These are phyloP conservation scores for Gracilariopsis chorda DNA, from an alignment of 23 red algal genomes.

Conservation along the genomic window DNA sequence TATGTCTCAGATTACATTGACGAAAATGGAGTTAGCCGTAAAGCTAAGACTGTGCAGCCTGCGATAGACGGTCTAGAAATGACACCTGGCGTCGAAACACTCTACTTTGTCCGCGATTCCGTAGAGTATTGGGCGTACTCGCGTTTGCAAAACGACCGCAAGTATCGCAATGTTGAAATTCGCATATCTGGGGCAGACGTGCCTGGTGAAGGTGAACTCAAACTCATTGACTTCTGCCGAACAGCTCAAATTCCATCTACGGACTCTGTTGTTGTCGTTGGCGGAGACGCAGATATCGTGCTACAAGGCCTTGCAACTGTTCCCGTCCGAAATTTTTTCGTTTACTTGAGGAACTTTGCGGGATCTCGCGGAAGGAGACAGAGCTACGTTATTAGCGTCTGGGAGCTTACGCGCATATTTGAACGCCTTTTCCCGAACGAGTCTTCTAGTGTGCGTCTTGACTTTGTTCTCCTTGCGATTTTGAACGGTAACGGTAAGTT, in stretches of 20 bases:
- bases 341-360: slow-evolving; percentile 37
- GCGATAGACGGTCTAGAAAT: slow-evolving; percentile 58
- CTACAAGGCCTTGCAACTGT: slow-evolving; percentile 72
- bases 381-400: slow-evolving; percentile 55
- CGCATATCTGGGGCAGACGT: slow-evolving; percentile 77
- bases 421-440: slow-evolving; percentile 77
- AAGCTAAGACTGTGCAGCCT: neutral
- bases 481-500: slow-evolving; percentile 74
- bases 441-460: slow-evolving; percentile 47
- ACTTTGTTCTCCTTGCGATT: slow-evolving; percentile 65
- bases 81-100: slow-evolving; percentile 81
- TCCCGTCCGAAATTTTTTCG: slow-evolving; percentile 72
- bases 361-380: neutral
- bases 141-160: slow-evolving; percentile 75
- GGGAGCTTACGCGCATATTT: slow-evolving; percentile 55
- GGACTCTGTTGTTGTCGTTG: slow-evolving; percentile 77
- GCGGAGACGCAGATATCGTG: slow-evolving; percentile 87
- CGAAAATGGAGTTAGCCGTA: neutral
- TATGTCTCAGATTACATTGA: neutral
- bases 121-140: slow-evolving; percentile 77
- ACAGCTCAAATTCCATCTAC: slow-evolving; percentile 1
- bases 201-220: slow-evolving; percentile 94
- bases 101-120: slow-evolving; percentile 42
- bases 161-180: slow-evolving; percentile 67
- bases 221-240: slow-evolving; percentile 83